These are phyloP conservation scores for Ploettnerulaceae sp. DNA, from an alignment of 2,329 filamentous ascomycete genomes.

Conservation along the genomic window DNA sequence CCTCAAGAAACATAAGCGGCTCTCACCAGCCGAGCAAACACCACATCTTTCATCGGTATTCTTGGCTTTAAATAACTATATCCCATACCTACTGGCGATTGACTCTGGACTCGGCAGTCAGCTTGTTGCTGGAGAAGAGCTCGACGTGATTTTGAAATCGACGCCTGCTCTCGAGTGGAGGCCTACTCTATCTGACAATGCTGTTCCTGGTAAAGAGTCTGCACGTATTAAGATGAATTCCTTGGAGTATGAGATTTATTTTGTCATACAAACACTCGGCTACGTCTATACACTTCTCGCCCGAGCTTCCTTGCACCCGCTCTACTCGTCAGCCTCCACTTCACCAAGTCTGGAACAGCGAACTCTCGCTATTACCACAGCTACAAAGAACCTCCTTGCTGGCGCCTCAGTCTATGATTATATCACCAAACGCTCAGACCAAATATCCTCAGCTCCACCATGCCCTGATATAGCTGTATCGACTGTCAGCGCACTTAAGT, in stretches of 20 bases:
- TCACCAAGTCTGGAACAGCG: constrained; percentile 62
- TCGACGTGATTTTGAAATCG: constrained; percentile 61
- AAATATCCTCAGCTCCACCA: constrained; percentile 37
- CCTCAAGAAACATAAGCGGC: constrained; percentile 84
- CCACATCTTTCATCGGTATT: constrained; percentile 67
- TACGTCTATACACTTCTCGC: constrained; percentile 70
- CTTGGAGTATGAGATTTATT: constrained; percentile 78
- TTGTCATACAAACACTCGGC: constrained; percentile 71
- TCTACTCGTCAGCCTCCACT: constrained; percentile 62
- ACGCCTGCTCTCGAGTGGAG: constrained; percentile 75
- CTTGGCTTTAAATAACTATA: constrained; percentile 66
- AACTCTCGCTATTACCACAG: constrained; percentile 62
- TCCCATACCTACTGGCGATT: constrained; percentile 78
- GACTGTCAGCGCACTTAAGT: constrained; percentile 52
- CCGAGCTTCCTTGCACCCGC: constrained; percentile 63
- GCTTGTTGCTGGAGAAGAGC: constrained; percentile 51
- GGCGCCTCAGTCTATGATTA: constrained; percentile 75
- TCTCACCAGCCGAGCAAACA: constrained; percentile 66
- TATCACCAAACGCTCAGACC: constrained; percentile 53
- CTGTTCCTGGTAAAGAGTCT: constrained; percentile 59
- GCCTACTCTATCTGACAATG: constrained; percentile 64
- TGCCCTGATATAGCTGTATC: constrained; percentile 50
- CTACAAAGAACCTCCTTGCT: constrained; percentile 72
- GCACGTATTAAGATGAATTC: constrained; percentile 65
- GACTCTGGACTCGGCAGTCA: constrained; percentile 63